phyloP scores from a whole-genome alignment of 2,329 filamentous ascomycete genomes.

The Colletotrichum tofieldiae region DNA sequence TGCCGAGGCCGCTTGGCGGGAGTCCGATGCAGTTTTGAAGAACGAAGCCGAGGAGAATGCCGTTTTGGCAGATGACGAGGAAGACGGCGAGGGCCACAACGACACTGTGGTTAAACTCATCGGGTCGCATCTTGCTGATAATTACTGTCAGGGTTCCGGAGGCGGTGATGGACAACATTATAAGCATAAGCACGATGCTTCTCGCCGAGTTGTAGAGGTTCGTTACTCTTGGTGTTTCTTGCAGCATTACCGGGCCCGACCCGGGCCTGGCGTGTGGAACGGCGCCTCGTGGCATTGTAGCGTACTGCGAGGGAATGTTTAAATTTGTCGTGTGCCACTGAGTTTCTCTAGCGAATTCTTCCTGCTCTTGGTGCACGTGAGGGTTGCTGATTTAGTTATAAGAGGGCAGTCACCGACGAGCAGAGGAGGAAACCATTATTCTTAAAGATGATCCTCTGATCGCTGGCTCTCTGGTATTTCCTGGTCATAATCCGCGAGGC shows the following conservation, averaged over 20 bases:
- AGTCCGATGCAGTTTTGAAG: neutral
- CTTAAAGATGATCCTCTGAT: neutral
- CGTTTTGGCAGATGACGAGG: neutral
- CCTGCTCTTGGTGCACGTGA: neutral
- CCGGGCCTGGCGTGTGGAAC: neutral
- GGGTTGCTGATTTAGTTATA: neutral
- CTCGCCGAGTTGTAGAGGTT: neutral
- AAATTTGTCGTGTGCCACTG: neutral
- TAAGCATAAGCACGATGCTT: neutral
- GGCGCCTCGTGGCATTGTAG: neutral
- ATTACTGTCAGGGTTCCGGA: neutral
- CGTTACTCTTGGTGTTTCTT: neutral
- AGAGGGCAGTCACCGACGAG: too few relatives aligned
- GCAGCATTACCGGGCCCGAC: neutral
- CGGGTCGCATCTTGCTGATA: neutral
- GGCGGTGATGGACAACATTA: neutral
- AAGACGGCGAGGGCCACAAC: neutral
- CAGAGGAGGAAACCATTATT: neutral
- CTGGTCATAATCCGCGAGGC: neutral
- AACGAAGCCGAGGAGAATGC: neutral
- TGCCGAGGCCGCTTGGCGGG: neutral
- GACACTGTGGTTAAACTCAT: neutral
- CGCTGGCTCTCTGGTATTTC: neutral
- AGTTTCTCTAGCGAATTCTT: neutral
- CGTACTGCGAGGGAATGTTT: neutral